A percentile compares a stretch with the other conserved stretches of the same genome.
Conservation (phyloP, 2,329 filamentous ascomycete species). For the Trichoderma citrinoviride region DNA sequence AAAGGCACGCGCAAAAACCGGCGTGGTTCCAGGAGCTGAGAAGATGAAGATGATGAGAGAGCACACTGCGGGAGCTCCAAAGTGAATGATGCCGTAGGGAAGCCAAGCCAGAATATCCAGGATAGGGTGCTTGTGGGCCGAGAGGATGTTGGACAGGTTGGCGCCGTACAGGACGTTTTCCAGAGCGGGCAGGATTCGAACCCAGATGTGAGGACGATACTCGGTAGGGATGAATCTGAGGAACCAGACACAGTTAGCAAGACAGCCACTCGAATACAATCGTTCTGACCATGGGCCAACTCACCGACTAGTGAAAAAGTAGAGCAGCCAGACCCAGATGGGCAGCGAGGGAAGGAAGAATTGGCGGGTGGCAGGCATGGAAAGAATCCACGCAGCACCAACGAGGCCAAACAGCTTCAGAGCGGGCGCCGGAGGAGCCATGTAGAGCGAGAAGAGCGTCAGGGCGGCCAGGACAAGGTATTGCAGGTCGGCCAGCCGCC, state of each 20-base stretch:
- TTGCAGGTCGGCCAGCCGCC: slow-evolving; percentile 80
- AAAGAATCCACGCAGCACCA: slow-evolving; percentile 64
- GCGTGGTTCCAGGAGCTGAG: slow-evolving; percentile 78
- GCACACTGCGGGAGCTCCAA: slow-evolving; percentile 78
- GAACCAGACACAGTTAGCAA: neutral
- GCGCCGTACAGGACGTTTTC: slow-evolving; percentile 97
- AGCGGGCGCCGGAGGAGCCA: slow-evolving; percentile 77
- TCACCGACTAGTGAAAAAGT: slow-evolving; percentile 92
- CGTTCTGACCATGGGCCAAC: slow-evolving; percentile 37
- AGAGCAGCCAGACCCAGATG: slow-evolving; percentile 81
- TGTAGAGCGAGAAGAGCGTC: slow-evolving; percentile 76
- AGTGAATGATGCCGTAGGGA: slow-evolving; percentile 89
- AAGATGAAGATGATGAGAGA: slow-evolving; percentile 82
- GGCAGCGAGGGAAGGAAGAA: slow-evolving; percentile 87
- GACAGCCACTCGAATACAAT: neutral
- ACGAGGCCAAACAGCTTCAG: slow-evolving; percentile 72
- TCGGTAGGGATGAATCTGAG: slow-evolving; percentile 81
- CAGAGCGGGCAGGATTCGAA: slow-evolving; percentile 86
- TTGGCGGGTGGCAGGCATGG: slow-evolving; percentile 82
- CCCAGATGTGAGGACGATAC: slow-evolving; percentile 91
- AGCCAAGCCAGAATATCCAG: slow-evolving; percentile 90
- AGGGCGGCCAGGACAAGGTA: slow-evolving; percentile 73
- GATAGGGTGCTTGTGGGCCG: slow-evolving; percentile 78
- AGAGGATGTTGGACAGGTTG: slow-evolving; percentile 93
- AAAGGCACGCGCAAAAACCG: slow-evolving; percentile 81